phyloP scores from a whole-genome alignment of 805 yeast genomes.

The Wickerhamiella sorbophila region DNA sequence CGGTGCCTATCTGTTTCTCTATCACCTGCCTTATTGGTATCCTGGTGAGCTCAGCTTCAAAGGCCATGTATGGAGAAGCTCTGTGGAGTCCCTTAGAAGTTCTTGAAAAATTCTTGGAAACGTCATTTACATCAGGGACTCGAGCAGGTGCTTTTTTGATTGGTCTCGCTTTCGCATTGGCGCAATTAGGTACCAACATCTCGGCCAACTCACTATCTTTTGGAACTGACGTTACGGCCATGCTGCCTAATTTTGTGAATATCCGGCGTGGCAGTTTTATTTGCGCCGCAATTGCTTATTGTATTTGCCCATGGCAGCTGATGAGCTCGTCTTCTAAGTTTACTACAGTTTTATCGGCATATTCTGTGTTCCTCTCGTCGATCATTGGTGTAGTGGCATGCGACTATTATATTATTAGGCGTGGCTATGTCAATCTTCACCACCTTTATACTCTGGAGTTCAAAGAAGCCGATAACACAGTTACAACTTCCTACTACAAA shows the following conservation, averaged over 20 bases:
- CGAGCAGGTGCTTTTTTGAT: conserved; percentile 72
- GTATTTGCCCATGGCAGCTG: conserved; percentile 75
- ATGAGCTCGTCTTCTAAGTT: conserved; percentile 54
- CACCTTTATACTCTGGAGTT: conserved; percentile 43
- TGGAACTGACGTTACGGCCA: conserved; percentile 35
- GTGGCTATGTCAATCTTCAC: conserved; percentile 49
- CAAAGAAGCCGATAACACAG: neutral
- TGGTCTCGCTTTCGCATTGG: conserved; percentile 47
- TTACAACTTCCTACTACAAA: conserved; percentile 36
- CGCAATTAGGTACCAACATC: conserved; percentile 34
- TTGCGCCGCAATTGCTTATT: conserved; percentile 56
- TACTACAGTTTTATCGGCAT: conserved; percentile 68
- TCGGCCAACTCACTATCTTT: conserved; percentile 36
- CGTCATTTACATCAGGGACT: conserved; percentile 35
- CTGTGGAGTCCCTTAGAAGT: conserved; percentile 78
- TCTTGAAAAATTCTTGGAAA: conserved; percentile 40
- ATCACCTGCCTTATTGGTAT: conserved; percentile 73
- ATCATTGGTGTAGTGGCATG: conserved; percentile 56
- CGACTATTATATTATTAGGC: conserved; percentile 59
- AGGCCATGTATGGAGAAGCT: conserved; percentile 47
- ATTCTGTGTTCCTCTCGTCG: conserved; percentile 67
- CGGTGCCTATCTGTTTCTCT: conserved; percentile 64
- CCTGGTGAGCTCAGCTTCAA: conserved; percentile 63
- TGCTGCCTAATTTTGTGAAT: conserved; percentile 36
- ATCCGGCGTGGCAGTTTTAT: conserved; percentile 72